Percentiles rank a stretch among this genome's conserved stretches.
Evolutionary conservation across 1,139 yeast species (phyloP).

Genomic region (Debaryomyces robertsiae): DNA sequence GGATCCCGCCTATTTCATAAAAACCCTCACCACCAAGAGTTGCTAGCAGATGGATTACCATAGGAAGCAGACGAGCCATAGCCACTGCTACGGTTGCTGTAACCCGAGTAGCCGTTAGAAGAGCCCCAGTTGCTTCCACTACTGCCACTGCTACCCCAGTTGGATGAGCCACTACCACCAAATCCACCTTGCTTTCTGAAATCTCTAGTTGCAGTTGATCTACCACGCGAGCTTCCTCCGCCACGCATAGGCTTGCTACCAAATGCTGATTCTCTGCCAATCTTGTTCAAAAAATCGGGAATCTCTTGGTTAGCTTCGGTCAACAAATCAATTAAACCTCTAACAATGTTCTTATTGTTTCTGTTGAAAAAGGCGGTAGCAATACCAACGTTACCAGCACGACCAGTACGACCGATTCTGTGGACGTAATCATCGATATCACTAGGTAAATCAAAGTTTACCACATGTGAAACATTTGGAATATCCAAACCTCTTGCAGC

Average conservation of each 20-base stretch:
- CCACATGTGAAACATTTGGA: slow-evolving; percentile 97
- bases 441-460: slow-evolving; percentile 94
- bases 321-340: slow-evolving; percentile 84
- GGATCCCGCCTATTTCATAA: no score
- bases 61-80: slow-evolving; percentile 26
- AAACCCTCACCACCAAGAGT: slow-evolving; percentile 44
- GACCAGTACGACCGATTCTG: slow-evolving; percentile 99
- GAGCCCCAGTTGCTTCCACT: slow-evolving; percentile 25
- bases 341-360: slow-evolving; percentile 85
- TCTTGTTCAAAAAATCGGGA: slow-evolving; percentile 81
- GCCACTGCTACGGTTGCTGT: slow-evolving; percentile 22
- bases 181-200: slow-evolving; percentile 53
- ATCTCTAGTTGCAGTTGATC: slow-evolving; percentile 56
- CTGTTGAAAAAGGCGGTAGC: slow-evolving; percentile 99
- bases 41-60: slow-evolving; percentile 38
- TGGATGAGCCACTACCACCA: slow-evolving; percentile 31
- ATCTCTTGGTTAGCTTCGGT: slow-evolving; percentile 97
- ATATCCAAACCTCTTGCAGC: slow-evolving; percentile 99
- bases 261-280: slow-evolving; percentile 75
- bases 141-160: slow-evolving; percentile 21
- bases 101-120: slow-evolving; percentile 23
- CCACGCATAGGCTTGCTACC: slow-evolving; percentile 49
- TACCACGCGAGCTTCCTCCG: slow-evolving; percentile 48
- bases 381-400: slow-evolving; percentile 99
- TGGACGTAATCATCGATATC: slow-evolving; percentile 98